Base-by-base conservation (phyloP, 352 stramenopile species). In the Pythium phragmiticola region DNA sequence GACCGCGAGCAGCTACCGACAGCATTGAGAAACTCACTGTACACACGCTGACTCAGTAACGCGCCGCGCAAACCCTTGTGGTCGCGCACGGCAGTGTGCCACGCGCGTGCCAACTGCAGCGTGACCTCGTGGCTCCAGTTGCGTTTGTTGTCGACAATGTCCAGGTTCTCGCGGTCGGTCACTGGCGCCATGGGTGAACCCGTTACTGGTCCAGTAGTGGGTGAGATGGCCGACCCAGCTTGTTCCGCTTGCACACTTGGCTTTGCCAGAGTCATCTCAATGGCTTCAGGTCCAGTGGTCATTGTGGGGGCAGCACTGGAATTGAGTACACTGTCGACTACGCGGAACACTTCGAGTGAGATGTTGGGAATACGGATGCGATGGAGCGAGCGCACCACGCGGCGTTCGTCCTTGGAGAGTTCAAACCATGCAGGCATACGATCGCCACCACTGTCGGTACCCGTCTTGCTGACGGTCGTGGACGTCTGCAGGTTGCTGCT, bases 51-150 rank as follows among this genome's bases (percentile, higher is more conserved):
- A 49, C 78, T 81, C 16, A 89, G 57, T 14, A 70, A 69, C 7
- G 75, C 70, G 0, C 76, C 80, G 37, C 73, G 69, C 17, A 85
- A 46, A 23, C 75, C 67, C 0, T 66, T 66, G 26, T 73, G 61
- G 21, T 70, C 51, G 4, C 59, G 68, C 41, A 79, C 66, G 30
- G 74, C 77, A 23, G 36, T 67, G 49, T 77, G 75, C 76, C 80
- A 89, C 7, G 76, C 74, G 39, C 66, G 84, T 5, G 78, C 78
- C 12, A 89, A 61, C 57, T 86, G 72, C n/a, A 81, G 34, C n/a
- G 77, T 86, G 30, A 85, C 76, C 16, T 89, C 80, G 19, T 86
- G 65, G 58, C 76, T 83, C 76, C 76, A 87, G 47, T 84, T 87
- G 42, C 75, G 69, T 53, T 83, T 81, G 26, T 74, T 68, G 51